Evolutionary conservation across 2,329 filamentous ascomycete species (phyloP).

Genomic region (Claviceps paspali): DNA sequence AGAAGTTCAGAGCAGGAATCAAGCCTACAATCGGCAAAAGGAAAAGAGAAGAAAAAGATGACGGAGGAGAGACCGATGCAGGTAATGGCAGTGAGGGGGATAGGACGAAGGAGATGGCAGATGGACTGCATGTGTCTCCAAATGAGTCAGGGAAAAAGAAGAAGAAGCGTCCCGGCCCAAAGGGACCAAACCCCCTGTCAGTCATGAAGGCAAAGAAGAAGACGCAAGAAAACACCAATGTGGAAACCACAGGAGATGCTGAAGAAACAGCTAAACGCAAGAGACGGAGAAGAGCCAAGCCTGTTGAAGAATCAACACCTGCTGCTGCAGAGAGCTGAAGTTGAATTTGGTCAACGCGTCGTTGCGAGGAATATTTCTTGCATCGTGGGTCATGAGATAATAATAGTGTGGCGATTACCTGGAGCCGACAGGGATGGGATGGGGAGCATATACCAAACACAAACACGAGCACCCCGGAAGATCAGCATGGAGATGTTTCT

Average conservation of each 20-base stretch:
- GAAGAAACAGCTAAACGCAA: slow-evolving; percentile 17
- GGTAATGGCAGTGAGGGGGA: slow-evolving; percentile 14
- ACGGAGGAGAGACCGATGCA: slow-evolving; percentile 18
- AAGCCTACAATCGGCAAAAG: slow-evolving; percentile 35
- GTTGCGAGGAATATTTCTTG: too few species aligned
- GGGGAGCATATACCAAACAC: too few species aligned
- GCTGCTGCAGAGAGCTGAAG: not conserved
- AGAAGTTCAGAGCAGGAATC: slow-evolving; percentile 59
- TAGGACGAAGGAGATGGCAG: slow-evolving; percentile 16
- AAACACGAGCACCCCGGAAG: too few species aligned
- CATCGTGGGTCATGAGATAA: not conserved
- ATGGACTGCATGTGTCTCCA: slow-evolving; percentile 6
- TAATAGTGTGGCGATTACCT: slow-evolving; percentile 1
- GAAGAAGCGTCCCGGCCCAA: slow-evolving; percentile 43
- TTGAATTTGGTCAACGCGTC: not conserved
- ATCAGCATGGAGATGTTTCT: too few species aligned
- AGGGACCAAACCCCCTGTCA: slow-evolving; percentile 56
- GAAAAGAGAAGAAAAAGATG: slow-evolving; percentile 32
- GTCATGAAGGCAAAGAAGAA: slow-evolving; percentile 53
- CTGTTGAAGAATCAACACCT: not conserved
- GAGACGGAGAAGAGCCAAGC: slow-evolving; percentile 17
- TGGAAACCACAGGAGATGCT: slow-evolving; percentile 10
- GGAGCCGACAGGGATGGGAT: too few species aligned
- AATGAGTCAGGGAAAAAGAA: slow-evolving; percentile 32
- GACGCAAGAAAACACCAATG: slow-evolving; percentile 13